These are phyloP conservation scores for Plantago lanceolata DNA, from an alignment of 305 asterid species.

Conservation along the genomic window DNA sequence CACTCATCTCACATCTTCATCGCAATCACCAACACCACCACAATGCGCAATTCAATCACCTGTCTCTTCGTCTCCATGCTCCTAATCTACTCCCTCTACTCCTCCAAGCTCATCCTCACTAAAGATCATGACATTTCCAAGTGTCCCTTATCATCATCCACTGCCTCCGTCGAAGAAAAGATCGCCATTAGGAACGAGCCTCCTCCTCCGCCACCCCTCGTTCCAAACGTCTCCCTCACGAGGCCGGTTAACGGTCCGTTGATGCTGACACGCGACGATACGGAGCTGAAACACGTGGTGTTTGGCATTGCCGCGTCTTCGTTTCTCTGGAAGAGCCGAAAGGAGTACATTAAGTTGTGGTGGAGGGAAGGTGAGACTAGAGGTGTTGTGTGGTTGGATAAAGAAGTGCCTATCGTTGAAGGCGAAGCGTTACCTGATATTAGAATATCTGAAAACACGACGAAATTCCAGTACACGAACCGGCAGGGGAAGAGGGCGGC, in stretches of 20 bases:
- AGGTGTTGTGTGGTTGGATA: constrained; percentile 80
- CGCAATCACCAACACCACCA: constrained; percentile 30
- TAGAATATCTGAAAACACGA: constrained; percentile 55
- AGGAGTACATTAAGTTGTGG: constrained; percentile 75
- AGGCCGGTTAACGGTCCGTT: neutral
- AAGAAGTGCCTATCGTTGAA: constrained; percentile 18
- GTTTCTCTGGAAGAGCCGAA: constrained; percentile 62
- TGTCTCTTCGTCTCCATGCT: constrained; percentile 39
- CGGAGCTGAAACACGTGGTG: constrained; percentile 47
- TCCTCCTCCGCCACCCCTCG: constrained; percentile 5
- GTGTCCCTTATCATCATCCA: constrained; percentile 24
- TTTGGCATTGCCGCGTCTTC: constrained; percentile 82
- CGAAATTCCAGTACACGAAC: constrained; percentile 51
- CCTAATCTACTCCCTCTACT: constrained; percentile 51
- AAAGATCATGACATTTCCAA: constrained; percentile 23
- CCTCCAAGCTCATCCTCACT: constrained; percentile 50
- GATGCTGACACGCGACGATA: constrained; percentile 10
- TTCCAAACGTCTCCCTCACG: neutral
- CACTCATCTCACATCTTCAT: constrained; percentile 27
- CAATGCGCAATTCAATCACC: constrained; percentile 38
- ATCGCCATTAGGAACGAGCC: neutral
- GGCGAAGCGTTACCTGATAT: constrained; percentile 49
- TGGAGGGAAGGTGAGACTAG: constrained; percentile 69
- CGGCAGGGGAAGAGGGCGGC: constrained; percentile 71
- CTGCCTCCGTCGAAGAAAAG: neutral